Conservation (phyloP, 441 rosid species). For the Erodium trifolium region DNA sequence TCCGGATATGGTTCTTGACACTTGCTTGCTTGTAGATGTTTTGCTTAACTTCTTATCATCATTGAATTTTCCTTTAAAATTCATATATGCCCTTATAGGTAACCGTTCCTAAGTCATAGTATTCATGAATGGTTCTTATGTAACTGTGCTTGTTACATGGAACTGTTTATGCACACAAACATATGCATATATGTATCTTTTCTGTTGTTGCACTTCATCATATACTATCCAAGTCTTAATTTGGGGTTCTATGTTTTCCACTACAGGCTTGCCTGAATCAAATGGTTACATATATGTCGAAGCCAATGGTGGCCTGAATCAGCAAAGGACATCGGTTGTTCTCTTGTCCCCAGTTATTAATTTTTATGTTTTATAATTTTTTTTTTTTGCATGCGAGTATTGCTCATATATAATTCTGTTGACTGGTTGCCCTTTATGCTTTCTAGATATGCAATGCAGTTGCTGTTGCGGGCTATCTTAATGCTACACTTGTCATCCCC, state of each 20-base stretch:
- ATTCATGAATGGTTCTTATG: too few species aligned
- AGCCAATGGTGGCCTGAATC: constrained; percentile 96
- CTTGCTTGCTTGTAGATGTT: too few species aligned
- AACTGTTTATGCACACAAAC: not conserved
- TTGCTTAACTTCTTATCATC: not conserved
- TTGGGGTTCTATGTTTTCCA: constrained; percentile 16
- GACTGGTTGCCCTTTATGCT: constrained; percentile 26
- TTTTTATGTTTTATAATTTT: not conserved
- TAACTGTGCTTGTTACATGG: not conserved
- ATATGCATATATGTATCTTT: not conserved
- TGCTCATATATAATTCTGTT: constrained; percentile 18
- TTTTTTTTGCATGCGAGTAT: not conserved
- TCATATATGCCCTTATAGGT: too few species aligned
- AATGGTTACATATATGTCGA: constrained; percentile 92
- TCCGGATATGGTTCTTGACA: not conserved
- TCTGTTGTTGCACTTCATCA: not conserved
- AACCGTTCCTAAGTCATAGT: too few species aligned
- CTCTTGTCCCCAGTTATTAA: constrained; percentile 18
- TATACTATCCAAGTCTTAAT: constrained; percentile 10
- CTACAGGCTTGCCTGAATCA: constrained; percentile 75
- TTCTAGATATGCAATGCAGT: constrained; percentile 97
- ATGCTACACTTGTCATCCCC: constrained; percentile 89
- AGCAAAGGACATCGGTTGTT: constrained; percentile 96
- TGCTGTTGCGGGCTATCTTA: constrained; percentile 97
- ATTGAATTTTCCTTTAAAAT: too few species aligned